These are phyloP conservation scores for Cenchrus americanus DNA, from an alignment of 176 grass and related monocot genomes.

Conservation along the genomic window DNA sequence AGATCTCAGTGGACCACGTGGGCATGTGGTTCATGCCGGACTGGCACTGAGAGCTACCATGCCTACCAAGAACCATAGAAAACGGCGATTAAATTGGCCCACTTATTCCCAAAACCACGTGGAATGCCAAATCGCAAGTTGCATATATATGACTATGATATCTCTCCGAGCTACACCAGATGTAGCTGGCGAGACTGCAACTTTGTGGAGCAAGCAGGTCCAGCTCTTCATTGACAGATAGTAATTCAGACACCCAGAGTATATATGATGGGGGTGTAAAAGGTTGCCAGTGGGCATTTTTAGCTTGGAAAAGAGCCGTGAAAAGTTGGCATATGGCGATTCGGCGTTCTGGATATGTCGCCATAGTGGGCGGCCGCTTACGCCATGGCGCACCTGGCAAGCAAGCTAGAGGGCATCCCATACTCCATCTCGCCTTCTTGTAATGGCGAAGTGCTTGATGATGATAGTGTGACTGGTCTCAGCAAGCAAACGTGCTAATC, in stretches of 20 bases:
- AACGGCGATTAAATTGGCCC: not conserved
- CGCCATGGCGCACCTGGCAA: conserved; percentile 38
- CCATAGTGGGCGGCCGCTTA: conserved; percentile 19
- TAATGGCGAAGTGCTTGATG: not conserved
- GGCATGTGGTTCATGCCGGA: conserved; percentile 30
- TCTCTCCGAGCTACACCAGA: not conserved
- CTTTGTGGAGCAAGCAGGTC: conserved; percentile 46
- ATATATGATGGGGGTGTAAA: not conserved
- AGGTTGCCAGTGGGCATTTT: not conserved
- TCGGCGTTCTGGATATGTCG: not conserved
- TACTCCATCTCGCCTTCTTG: not conserved
- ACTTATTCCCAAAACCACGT: conserved; percentile 20
- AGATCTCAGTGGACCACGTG: conserved; percentile 45
- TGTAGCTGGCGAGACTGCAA: conserved; percentile 1
- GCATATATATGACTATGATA: not conserved
- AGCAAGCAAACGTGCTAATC: not conserved
- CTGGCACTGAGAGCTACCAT: conserved; percentile 8
- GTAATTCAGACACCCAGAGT: not conserved
- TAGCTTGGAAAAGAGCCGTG: not conserved
- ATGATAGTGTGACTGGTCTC: not conserved
- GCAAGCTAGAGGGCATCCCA: not conserved
- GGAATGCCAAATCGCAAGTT: conserved; percentile 32
- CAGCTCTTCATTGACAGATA: conserved; percentile 32
- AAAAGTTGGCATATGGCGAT: conserved; percentile 23
- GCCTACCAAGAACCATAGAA: conserved; percentile 1